phyloP scores from a whole-genome alignment of 768 basidiomycete species.

The Termitomyces sp. region DNA sequence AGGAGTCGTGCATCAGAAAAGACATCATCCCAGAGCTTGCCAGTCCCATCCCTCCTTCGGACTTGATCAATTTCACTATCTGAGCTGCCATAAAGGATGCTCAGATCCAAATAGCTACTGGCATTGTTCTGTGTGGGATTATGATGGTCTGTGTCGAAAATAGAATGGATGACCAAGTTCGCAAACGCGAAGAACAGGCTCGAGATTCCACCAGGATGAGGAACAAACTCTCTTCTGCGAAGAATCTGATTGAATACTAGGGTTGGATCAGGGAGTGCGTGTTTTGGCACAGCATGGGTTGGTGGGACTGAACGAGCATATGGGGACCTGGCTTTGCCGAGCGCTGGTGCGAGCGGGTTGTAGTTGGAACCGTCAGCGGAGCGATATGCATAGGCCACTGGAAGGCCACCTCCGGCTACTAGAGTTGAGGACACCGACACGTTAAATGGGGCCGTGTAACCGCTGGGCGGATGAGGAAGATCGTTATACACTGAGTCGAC shows the following conservation, averaged over 20 bases:
- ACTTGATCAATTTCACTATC: slow-evolving; percentile 40
- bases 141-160: slow-evolving; percentile 52
- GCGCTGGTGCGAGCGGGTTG: slow-evolving; percentile 44
- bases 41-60: slow-evolving; percentile 59
- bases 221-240: slow-evolving; percentile 37
- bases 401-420: not conserved
- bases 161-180: slow-evolving; percentile 65
- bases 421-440: not conserved
- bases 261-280: slow-evolving; percentile 56
- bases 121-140: slow-evolving; percentile 54
- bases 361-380: slow-evolving; percentile 58
- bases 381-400: slow-evolving; percentile 46
- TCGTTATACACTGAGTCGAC: slow-evolving; percentile 60
- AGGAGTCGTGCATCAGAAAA: slow-evolving; percentile 64
- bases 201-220: slow-evolving; percentile 67
- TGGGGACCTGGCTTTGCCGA: slow-evolving; percentile 57
- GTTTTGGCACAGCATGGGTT: slow-evolving; percentile 30
- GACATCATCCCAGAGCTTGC: slow-evolving; percentile 59
- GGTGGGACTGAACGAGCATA: slow-evolving; percentile 66
- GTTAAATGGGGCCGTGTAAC: slow-evolving; percentile 32
- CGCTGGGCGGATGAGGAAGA: slow-evolving; percentile 67
- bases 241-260: slow-evolving; percentile 71
- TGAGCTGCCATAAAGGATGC: slow-evolving; percentile 65
- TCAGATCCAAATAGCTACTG: slow-evolving; percentile 74
- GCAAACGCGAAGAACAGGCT: slow-evolving; percentile 78